Percentiles rank a stretch among this genome's conserved stretches.
Evolutionary conservation across 805 yeast genomes (phyloP).

Genomic region (Zygoascus biomembranicola): DNA sequence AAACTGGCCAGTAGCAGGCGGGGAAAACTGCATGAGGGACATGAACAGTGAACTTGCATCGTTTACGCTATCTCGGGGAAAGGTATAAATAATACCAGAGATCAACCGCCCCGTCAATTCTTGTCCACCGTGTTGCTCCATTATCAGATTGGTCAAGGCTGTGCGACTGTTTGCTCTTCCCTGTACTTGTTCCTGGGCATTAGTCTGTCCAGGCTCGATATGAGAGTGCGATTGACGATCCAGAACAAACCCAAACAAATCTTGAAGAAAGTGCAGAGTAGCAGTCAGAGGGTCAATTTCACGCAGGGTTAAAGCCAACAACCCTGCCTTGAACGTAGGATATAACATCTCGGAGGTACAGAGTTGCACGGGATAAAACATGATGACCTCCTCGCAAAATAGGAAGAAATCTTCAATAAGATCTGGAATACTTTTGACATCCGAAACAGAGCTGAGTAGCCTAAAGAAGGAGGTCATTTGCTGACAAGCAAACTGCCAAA

Average conservation of each 20-base stretch:
- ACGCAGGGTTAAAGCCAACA: conserved; percentile 46
- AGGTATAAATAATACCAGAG: conserved; percentile 60
- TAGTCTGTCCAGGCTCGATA: conserved; percentile 34
- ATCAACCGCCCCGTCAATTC: conserved; percentile 46
- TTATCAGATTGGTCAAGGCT: conserved; percentile 40
- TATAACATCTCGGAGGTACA: conserved; percentile 28
- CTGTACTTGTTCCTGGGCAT: conserved; percentile 48
- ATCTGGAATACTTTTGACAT: conserved; percentile 49
- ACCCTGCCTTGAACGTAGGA: conserved; percentile 50
- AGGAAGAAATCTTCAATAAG: conserved; percentile 80
- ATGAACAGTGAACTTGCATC: conserved; percentile 71
- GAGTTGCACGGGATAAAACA: conserved; percentile 58
- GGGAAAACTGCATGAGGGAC: conserved; percentile 44
- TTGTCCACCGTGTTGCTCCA: conserved; percentile 45
- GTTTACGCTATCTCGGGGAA: conserved; percentile 58
- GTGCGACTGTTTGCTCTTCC: conserved; percentile 9
- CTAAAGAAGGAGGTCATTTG: conserved; percentile 55
- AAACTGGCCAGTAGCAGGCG: conserved; percentile 33
- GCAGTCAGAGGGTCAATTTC: conserved; percentile 66
- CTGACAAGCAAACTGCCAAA: conserved; percentile 65
- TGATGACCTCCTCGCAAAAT: conserved; percentile 66
- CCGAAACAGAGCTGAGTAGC: conserved; percentile 31
- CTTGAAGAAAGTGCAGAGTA: conserved; percentile 70
- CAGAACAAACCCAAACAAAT: conserved; percentile 77
- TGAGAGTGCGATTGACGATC: conserved; percentile 67